Percentiles rank a stretch among this genome's conserved stretches.
Evolutionary conservation across 768 basidiomycete genomes (phyloP).

Genomic region (Tulasnella sp.): DNA sequence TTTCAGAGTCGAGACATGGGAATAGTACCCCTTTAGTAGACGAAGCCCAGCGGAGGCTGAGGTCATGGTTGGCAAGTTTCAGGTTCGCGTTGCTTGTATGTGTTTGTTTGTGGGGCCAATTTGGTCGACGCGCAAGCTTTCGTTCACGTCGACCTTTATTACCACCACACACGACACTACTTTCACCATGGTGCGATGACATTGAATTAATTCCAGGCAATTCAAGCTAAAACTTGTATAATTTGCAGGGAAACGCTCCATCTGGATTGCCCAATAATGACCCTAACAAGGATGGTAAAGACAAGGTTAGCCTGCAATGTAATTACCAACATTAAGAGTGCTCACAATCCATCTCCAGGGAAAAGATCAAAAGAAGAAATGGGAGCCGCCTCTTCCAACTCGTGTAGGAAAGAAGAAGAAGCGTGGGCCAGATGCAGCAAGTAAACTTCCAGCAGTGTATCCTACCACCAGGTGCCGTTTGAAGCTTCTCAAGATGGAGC

Average conservation of each 20-base stretch:
- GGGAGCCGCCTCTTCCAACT: slow-evolving; percentile 96
- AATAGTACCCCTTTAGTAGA: no score
- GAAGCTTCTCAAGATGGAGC: slow-evolving; percentile 89
- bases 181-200: neutral
- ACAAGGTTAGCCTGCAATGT: slow-evolving; percentile 24
- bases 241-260: slow-evolving; percentile 54
- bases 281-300: slow-evolving; percentile 31
- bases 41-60: no score
- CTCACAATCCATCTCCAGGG: slow-evolving; percentile 28
- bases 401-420: slow-evolving; percentile 92
- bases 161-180: neutral
- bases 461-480: slow-evolving; percentile 93
- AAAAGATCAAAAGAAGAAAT: slow-evolving; percentile 76
- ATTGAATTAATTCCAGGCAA: neutral
- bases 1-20: no score
- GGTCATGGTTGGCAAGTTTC: no score
- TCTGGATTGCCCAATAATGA: slow-evolving; percentile 39
- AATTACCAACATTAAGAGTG: neutral
- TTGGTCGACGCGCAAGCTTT: neutral
- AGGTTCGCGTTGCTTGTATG: neutral
- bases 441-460: slow-evolving; percentile 82
- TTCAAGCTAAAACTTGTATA: neutral
- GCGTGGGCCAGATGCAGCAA: slow-evolving; percentile 80
- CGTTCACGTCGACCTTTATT: neutral
- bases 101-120: neutral